Percentiles rank a stretch among this genome's conserved stretches.
phyloP scores from a whole-genome alignment of 495 filamentous ascomycete genomes.

The Penicillium atrosanguineum region DNA sequence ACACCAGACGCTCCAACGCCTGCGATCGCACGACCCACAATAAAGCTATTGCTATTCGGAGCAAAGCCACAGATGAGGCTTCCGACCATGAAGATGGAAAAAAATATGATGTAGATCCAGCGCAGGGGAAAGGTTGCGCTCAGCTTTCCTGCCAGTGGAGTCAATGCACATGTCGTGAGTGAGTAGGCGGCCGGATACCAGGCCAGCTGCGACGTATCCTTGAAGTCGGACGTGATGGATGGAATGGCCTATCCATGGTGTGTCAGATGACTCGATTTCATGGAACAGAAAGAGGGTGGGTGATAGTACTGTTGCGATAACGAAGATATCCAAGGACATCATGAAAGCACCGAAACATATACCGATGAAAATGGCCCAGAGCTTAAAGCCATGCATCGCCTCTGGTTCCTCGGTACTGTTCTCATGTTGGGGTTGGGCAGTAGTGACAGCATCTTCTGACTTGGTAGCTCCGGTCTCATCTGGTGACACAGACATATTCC shows the following conservation, averaged over 20 bases:
- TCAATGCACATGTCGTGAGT: slow-evolving; percentile 1
- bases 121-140: not conserved
- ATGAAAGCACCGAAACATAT: not conserved
- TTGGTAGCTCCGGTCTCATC: not conserved
- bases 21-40: slow-evolving; percentile 70
- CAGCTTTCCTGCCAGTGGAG: not conserved
- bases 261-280: not conserved
- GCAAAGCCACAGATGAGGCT: slow-evolving; percentile 67
- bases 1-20: slow-evolving; percentile 65
- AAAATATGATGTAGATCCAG: not conserved
- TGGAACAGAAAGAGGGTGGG: not conserved
- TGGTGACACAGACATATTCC: not conserved
- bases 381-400: not conserved
- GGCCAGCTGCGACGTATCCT: not conserved
- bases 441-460: not conserved
- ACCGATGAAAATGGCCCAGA: not conserved
- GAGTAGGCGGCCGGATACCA: not conserved
- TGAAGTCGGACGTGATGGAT: not conserved
- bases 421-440: not conserved
- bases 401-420: not conserved
- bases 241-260: not conserved
- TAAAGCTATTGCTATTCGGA: slow-evolving; percentile 59
- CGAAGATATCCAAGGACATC: slow-evolving; percentile 1
- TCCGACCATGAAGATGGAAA: slow-evolving; percentile 64
- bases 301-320: not conserved